Conservation (phyloP, 1,139 yeast genomes). For the Candida sp. region DNA sequence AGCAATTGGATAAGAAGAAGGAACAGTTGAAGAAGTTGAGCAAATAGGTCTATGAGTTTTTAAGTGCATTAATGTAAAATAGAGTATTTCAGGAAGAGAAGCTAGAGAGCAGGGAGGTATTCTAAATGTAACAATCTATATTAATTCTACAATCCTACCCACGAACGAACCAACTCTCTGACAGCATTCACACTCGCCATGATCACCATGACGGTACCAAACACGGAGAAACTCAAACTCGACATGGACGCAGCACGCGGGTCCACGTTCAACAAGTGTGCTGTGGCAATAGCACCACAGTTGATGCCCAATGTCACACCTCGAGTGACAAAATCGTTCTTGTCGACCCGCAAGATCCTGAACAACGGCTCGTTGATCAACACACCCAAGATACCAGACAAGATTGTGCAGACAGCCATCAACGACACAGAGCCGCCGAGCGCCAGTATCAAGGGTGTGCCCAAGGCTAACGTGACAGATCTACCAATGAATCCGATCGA, state of each 20-base stretch:
- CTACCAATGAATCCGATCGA: conserved; percentile 81
- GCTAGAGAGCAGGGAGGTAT: too few species aligned
- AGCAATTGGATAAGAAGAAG: conserved; percentile 74
- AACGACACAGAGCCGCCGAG: conserved; percentile 72
- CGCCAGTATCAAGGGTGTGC: conserved; percentile 70
- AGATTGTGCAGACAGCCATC: conserved; percentile 80
- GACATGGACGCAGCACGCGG: conserved; percentile 86
- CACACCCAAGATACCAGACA: conserved; percentile 81
- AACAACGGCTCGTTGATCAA: conserved; percentile 59
- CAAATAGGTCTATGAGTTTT: neutral
- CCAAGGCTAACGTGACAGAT: conserved; percentile 81
- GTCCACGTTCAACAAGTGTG: conserved; percentile 67
- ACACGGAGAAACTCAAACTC: conserved; percentile 69
- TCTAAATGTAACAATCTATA: too few species aligned
- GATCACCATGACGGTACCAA: conserved; percentile 75
- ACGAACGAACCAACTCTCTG: conserved; percentile 28
- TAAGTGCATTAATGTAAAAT: too few species aligned
- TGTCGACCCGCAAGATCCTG: conserved; percentile 53
- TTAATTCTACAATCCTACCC: conserved; percentile 28
- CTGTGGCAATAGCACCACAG: conserved; percentile 86
- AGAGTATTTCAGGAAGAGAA: neutral
- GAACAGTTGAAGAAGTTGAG: conserved; percentile 46
- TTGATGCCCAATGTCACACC: conserved; percentile 80
- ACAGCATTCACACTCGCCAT: conserved; percentile 59
- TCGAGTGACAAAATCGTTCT: conserved; percentile 72